Conservation (phyloP, 2,329 filamentous ascomycete species). For the Ceratocystis cubensis region DNA sequence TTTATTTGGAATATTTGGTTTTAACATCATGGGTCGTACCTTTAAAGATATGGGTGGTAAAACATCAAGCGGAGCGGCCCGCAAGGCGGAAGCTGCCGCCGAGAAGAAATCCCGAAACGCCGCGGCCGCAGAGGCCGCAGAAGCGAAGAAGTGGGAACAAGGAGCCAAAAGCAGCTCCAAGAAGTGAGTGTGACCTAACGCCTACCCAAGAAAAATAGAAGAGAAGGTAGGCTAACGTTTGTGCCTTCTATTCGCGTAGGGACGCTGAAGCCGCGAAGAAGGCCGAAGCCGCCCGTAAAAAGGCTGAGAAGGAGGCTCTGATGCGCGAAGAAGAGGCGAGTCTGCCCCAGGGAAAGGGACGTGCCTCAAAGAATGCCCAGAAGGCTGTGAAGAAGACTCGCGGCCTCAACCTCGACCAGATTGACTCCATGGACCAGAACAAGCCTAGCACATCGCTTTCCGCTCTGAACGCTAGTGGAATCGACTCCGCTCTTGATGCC, state of each 20-base stretch:
- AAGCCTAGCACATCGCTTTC: constrained; percentile 31
- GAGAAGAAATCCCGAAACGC: constrained; percentile 63
- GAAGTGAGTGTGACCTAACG: constrained; percentile 50
- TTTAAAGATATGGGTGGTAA: constrained; percentile 71
- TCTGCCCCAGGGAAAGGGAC: constrained; percentile 42
- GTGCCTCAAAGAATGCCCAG: constrained; percentile 51
- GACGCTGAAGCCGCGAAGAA: constrained; percentile 76
- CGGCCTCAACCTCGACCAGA: constrained; percentile 62
- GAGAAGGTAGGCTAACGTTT: constrained; percentile 2
- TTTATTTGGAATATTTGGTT: constrained; percentile 5
- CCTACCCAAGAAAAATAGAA: constrained; percentile 5
- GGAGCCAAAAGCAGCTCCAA: constrained; percentile 75
- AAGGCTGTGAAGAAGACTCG: constrained; percentile 49
- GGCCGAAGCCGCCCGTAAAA: constrained; percentile 71
- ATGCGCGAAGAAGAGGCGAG: constrained; percentile 69
- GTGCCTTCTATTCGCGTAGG: constrained; percentile 35
- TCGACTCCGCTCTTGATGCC: constrained; percentile 87
- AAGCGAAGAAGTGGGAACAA: constrained; percentile 69
- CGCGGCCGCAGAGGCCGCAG: constrained; percentile 50
- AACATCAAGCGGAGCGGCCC: constrained; percentile 78
- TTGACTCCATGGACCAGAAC: constrained; percentile 55
- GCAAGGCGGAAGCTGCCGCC: constrained; percentile 81
- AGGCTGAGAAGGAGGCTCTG: constrained; percentile 79
- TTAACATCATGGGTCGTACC: constrained; percentile 51
- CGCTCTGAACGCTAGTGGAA: constrained; percentile 68